phyloP scores from a whole-genome alignment of 306 rosid genomes.

The Crotalaria pallida region DNA sequence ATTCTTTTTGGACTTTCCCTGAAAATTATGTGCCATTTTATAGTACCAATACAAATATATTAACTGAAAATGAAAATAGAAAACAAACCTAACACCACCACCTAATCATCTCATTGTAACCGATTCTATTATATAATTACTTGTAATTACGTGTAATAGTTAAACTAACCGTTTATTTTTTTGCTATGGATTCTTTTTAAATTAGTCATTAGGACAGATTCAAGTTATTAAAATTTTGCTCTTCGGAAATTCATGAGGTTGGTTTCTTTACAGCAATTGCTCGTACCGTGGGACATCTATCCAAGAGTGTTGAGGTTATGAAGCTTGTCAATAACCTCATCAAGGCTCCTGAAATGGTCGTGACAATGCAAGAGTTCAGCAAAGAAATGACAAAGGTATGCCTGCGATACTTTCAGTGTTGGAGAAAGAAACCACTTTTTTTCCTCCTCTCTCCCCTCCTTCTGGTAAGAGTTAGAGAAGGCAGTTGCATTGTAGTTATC shows the following conservation, averaged over 20 bases:
- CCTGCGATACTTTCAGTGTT: neutral
- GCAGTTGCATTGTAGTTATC: neutral
- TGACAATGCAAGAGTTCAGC: conserved; percentile 95
- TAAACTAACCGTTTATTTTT: neutral
- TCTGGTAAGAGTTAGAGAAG: neutral
- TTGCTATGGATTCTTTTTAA: neutral
- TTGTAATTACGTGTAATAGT: neutral
- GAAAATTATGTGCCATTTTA: too few relatives aligned
- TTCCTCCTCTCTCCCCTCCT: neutral
- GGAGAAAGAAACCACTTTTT: neutral
- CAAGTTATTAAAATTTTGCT: neutral
- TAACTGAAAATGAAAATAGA: too few relatives aligned
- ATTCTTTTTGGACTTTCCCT: too few relatives aligned
- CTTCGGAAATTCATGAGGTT: neutral
- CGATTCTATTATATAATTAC: neutral
- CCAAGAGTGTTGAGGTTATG: conserved; percentile 98
- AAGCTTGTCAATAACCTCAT: conserved; percentile 91
- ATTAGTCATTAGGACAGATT: neutral
- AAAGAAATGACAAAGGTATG: conserved; percentile 97
- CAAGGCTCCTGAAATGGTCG: conserved; percentile 96
- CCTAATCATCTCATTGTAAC: neutral
- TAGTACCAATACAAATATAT: too few relatives aligned
- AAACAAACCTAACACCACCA: too few relatives aligned
- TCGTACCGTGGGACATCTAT: conserved; percentile 92
- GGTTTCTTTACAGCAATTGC: conserved; percentile 43